A percentile compares a stretch with the other conserved stretches of the same genome.
Conservation (phyloP, 257 asterid genomes). For the Solanum bukasovii region DNA sequence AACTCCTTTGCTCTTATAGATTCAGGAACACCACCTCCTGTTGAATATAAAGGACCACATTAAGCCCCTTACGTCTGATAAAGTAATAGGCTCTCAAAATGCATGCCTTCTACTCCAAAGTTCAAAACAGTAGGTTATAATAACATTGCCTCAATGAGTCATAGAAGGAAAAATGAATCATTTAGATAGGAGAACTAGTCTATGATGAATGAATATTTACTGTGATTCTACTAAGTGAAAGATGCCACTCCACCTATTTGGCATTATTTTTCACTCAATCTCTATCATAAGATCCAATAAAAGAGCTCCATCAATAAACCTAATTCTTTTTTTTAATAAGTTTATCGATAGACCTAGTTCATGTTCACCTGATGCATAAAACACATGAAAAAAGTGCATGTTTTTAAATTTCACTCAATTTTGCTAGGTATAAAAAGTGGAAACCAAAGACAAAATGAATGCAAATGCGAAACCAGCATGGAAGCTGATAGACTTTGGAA, state of each 20-base stretch:
- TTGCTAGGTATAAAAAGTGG: not conserved
- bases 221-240: not conserved
- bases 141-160: not conserved
- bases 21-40: conserved; percentile 97
- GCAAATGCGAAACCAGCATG: not conserved
- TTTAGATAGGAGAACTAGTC: not conserved
- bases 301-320: not conserved
- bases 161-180: not conserved
- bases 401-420: not conserved
- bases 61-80: not conserved
- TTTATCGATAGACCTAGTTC: not conserved
- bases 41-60: conserved; percentile 7
- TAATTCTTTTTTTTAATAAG: not conserved
- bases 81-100: not conserved
- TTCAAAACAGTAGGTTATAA: conserved; percentile 2
- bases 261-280: not conserved
- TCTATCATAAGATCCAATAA: not conserved
- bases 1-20: conserved; percentile 65
- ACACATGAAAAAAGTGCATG: not conserved
- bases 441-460: not conserved
- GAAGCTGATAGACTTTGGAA: not conserved
- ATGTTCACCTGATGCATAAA: not conserved
- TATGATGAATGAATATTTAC: not conserved
- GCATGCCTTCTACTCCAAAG: conserved; percentile 1
- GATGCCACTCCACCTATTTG: not conserved